Conservation (phyloP, 2,329 filamentous ascomycete genomes). For the Trichoderma koningii region DNA sequence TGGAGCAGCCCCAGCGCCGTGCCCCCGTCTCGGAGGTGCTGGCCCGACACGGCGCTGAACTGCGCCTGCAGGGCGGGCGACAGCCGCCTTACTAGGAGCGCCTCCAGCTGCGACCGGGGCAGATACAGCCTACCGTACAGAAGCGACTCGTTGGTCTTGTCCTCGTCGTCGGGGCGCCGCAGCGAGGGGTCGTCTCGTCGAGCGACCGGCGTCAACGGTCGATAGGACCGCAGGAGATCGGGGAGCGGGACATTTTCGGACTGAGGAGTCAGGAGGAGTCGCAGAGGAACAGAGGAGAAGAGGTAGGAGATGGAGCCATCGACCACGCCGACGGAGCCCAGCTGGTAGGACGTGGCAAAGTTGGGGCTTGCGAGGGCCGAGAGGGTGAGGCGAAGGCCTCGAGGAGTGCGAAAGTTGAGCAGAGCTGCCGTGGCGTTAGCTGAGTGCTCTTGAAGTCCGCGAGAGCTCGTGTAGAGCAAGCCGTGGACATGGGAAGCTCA, state of each 20-base stretch:
- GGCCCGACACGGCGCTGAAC: conserved; percentile 75
- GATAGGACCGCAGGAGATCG: conserved; percentile 78
- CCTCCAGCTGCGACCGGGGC: conserved; percentile 83
- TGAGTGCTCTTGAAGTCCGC: neutral
- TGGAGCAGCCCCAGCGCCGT: conserved; percentile 73
- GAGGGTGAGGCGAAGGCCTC: conserved; percentile 80
- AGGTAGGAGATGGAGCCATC: conserved; percentile 97
- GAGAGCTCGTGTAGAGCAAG: too few relatives aligned
- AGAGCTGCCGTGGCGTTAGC: conserved; percentile 58
- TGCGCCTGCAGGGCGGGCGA: conserved; percentile 78
- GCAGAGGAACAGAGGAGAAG: conserved; percentile 82
- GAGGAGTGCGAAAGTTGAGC: conserved; percentile 84
- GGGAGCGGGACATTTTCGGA: conserved; percentile 77
- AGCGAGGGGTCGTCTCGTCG: conserved; percentile 33
- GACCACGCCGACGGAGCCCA: conserved; percentile 86
- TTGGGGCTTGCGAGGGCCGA: conserved; percentile 90
- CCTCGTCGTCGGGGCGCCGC: conserved; percentile 30
- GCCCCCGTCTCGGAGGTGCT: conserved; percentile 71
- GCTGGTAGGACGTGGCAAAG: conserved; percentile 90
- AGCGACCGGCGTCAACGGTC: conserved; percentile 68
- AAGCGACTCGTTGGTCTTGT: conserved; percentile 54
- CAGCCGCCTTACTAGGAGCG: conserved; percentile 76
- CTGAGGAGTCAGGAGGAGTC: conserved; percentile 62
- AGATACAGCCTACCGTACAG: conserved; percentile 80
- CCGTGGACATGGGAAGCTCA: conserved; percentile 39